Base-by-base conservation (phyloP, 176 grass and related monocot species). In the Poa pratensis region DNA sequence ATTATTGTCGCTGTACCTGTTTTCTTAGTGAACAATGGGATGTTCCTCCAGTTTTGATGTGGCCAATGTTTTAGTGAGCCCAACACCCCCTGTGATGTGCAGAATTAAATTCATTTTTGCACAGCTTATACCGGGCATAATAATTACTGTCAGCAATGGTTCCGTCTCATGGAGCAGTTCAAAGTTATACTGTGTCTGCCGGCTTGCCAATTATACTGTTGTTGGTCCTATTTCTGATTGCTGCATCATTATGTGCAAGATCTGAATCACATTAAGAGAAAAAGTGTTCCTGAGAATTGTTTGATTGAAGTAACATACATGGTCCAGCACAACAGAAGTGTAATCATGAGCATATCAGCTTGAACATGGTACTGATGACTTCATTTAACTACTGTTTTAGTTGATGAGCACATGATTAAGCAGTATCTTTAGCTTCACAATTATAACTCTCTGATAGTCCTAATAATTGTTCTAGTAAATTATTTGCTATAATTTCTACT, bases 31-130 rank as follows among this genome's bases (percentile, higher is more conserved):
- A 79, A 67, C 59, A 0, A 15, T 10, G 20, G 18, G 57, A 72
- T 50, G 57, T 81, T 90, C 57, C 78, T 45, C 27, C 24, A 78
- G 42, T 90, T 67, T 73, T 82, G 69, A 39, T 66, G 49, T 84
- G 13, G 57, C 55, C 77, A 81, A 80, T 83, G 26, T 72, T 62
- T 22, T 50, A 42, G 23, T 34, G 23, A 80, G 40, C 48, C 9
- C 3, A 46, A 74, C 28, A 30, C 34, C 34, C 34, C 9, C 0
- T 46, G 7, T 39, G 5, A 14, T 61, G 73, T 51, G 40, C 52
- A 85, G 40, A 85, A 37, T 35, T 60, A 49, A 15, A 4, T 59
- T 43, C 39, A 49, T 50, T 61, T 81, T 69, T 70, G 15, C 63
- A 43, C 52, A 62, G 11, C 28, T 51, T 76, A 12, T 69, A 40